Percentiles rank a stretch among this genome's conserved stretches.
Conservation (phyloP, 306 rosid genomes). For the Lupinus albus region DNA sequence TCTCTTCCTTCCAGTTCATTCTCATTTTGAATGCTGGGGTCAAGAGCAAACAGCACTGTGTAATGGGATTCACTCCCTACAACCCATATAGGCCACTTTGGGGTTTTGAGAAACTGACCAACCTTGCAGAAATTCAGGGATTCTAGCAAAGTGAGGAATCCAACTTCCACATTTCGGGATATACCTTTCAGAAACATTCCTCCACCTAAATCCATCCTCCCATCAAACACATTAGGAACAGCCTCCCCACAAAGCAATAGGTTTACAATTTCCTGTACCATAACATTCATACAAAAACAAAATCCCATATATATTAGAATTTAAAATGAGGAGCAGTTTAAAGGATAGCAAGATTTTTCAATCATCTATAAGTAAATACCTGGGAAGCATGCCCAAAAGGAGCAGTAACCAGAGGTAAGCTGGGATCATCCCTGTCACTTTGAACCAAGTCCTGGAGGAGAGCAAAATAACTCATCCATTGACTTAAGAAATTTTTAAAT, state of each 20-base stretch:
- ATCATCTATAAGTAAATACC: slow-evolving; percentile 48
- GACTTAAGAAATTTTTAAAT: slow-evolving; percentile 14
- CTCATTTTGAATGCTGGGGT: slow-evolving; percentile 79
- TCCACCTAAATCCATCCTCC: slow-evolving; percentile 92
- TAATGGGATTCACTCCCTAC: slow-evolving; percentile 95
- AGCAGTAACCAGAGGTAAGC: slow-evolving; percentile 93
- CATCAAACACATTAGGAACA: slow-evolving; percentile 89
- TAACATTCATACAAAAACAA: slow-evolving; percentile 33
- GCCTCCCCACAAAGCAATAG: slow-evolving; percentile 90
- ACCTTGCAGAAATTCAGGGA: slow-evolving; percentile 91
- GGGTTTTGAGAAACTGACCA: slow-evolving; percentile 79
- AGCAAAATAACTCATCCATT: slow-evolving; percentile 34
- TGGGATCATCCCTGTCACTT: slow-evolving; percentile 96
- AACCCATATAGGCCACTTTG: slow-evolving; percentile 98
- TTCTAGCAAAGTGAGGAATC: slow-evolving; percentile 85
- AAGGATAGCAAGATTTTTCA: slow-evolving; percentile 26
- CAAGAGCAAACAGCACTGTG: slow-evolving; percentile 88
- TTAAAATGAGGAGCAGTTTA: slow-evolving; percentile 19
- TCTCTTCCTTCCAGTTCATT: slow-evolving; percentile 95
- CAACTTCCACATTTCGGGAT: slow-evolving; percentile 82
- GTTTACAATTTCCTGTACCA: slow-evolving; percentile 86
- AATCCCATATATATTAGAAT: slow-evolving; percentile 24
- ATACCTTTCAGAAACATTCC: slow-evolving; percentile 91
- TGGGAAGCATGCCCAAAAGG: slow-evolving; percentile 99
- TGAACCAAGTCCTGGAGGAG: slow-evolving; percentile 73